Evolutionary conservation across 1,139 yeast genomes (phyloP), one percentile per base, ranked within the genome.

Genomic region (Suhomyces ambrosiae): DNA sequence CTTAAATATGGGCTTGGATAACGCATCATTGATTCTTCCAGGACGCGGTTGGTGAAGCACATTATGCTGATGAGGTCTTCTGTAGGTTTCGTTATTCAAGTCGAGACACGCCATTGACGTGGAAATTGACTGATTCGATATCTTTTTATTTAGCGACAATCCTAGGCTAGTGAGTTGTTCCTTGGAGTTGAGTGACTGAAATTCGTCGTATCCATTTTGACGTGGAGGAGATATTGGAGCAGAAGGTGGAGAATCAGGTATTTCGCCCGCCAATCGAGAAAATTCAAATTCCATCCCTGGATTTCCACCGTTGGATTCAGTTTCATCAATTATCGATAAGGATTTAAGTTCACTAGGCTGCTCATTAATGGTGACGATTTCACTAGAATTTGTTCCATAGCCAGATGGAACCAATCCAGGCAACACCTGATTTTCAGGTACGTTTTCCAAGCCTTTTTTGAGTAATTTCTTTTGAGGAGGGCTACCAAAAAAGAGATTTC

Each of bases 191-290:
- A 27, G 25, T 32, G 28, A 27, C 24, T 31, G 28, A 11, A 18
- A 31, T 13, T 32, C 30, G 15, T n/a, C 30, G 15, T 17, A 21
- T 24, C 31, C 19, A 10, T 45, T 44, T 18, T 56, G 59, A 25
- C 49, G 63, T 1, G 74, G 75, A 6, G 75, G 76, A 3, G 75
- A 69, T 2, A 63, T 53, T 3, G 76, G 74, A 2, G 68, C 72
- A 2, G 75, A 69, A 1, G 76, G 76, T 6, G 77, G 77, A 5
- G 75, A 65, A 9, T 70, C 76, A 0, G 77, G 77, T 3, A 71
- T 60, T 12, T 40, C 50, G 2, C 33, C 32, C 8, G 28, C 29
- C n/a, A 36, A 14, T 10, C 11, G 33, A 7, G 35, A 37, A 25
- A 36, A 32, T n/a, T 36, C 39, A 21, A 32, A 35, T 10, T 30